Percentiles rank a stretch among this genome's conserved stretches.
Conservation (phyloP, 306 rosid genomes). For the Gastrolobium bilobum region DNA sequence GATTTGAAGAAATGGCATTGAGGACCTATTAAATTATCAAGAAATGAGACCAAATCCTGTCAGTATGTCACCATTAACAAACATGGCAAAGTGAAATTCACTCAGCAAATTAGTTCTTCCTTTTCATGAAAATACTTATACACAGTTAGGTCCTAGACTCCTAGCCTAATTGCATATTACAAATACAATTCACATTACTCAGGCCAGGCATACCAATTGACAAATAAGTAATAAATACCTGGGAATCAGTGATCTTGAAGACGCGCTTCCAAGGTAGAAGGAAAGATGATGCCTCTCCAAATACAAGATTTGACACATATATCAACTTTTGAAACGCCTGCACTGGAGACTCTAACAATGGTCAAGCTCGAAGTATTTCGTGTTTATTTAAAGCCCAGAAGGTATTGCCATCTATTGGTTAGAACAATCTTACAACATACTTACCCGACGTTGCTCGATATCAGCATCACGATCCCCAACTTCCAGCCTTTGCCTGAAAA, state of each 20-base stretch:
- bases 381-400: slow-evolving; percentile 33
- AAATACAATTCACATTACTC: slow-evolving; percentile 7
- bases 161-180: neutral
- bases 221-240: slow-evolving; percentile 64
- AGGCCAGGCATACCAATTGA: slow-evolving; percentile 6
- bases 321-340: slow-evolving; percentile 99
- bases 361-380: slow-evolving; percentile 74
- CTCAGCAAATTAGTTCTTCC: slow-evolving; percentile 4
- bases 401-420: neutral
- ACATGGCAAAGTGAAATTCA: slow-evolving; percentile 21
- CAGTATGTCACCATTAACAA: slow-evolving; percentile 30
- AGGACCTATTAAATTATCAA: slow-evolving; percentile 14
- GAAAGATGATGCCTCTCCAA: slow-evolving; percentile 96
- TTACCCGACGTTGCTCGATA: slow-evolving; percentile 93
- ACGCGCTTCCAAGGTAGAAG: slow-evolving; percentile 99
- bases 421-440: slow-evolving; percentile 47
- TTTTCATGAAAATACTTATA: slow-evolving; percentile 4
- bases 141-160: slow-evolving; percentile 6
- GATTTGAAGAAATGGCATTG: slow-evolving; percentile 25
- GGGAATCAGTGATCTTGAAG: slow-evolving; percentile 89
- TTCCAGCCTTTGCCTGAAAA: slow-evolving; percentile 94
- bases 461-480: slow-evolving; percentile 91
- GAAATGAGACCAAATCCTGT: slow-evolving; percentile 24
- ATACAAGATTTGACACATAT: slow-evolving; percentile 92
- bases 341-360: slow-evolving; percentile 85